Percentiles rank a stretch among this genome's conserved stretches.
Conservation (phyloP, 2,329 filamentous ascomycete genomes). For the Calonectria honghensis region DNA sequence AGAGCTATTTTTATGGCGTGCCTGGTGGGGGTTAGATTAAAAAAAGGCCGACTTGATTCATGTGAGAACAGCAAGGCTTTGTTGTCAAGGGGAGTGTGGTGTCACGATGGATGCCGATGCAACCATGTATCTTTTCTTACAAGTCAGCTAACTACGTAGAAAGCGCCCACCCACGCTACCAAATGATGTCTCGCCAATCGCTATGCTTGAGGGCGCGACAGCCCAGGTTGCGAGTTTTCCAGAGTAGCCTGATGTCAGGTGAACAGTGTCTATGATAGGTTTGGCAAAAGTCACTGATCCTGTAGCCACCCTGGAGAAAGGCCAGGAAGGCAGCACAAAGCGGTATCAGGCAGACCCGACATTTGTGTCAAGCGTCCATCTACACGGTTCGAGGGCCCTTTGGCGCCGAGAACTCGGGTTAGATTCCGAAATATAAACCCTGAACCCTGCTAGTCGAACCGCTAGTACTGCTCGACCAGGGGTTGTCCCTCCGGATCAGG, state of each 20-base stretch:
- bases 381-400: conserved; percentile 12
- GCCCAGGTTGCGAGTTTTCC: not conserved
- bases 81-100: not conserved
- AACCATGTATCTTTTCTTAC: not conserved
- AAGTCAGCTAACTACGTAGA: not conserved
- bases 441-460: conserved; percentile 51
- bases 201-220: not conserved
- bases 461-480: conserved; percentile 44
- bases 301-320: not conserved
- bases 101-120: not conserved
- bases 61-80: not conserved
- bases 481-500: conserved; percentile 49
- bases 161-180: not conserved
- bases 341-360: conserved; percentile 12
- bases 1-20: not conserved
- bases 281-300: not conserved
- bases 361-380: conserved; percentile 42
- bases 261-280: not conserved
- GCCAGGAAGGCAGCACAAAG: not conserved
- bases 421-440: conserved; percentile 47
- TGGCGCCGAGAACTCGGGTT: conserved; percentile 45
- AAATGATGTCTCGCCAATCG: not conserved
- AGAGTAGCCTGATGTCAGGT: not conserved
- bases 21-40: not conserved
- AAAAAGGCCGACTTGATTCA: not conserved